A percentile compares a stretch with the other conserved stretches of the same genome.
These are phyloP conservation scores for Colletotrichum higginsianum DNA, from an alignment of 2,329 filamentous ascomycete genomes.

Conservation along the genomic window DNA sequence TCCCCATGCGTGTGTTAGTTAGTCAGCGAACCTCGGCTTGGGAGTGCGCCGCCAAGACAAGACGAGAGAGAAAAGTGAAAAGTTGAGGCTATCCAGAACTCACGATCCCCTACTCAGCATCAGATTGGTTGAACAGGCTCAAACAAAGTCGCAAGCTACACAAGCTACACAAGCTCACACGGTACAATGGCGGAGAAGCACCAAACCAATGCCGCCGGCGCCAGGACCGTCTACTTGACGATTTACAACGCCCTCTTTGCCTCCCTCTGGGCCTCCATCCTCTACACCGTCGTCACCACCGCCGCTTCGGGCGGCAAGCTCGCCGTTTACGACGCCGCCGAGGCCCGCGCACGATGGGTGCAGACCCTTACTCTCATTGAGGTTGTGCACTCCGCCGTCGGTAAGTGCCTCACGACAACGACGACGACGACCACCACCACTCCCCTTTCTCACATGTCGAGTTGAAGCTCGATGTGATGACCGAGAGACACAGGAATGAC, in stretches of 20 bases:
- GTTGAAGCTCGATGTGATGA: not conserved
- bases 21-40: not conserved
- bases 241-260: slow-evolving; percentile 88
- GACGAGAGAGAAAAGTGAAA: not conserved
- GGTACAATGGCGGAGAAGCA: slow-evolving; percentile 13
- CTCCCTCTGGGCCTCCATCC: slow-evolving; percentile 82
- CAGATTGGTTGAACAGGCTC: not conserved
- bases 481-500: not conserved
- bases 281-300: slow-evolving; percentile 74
- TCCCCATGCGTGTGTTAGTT: not conserved
- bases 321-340: slow-evolving; percentile 72
- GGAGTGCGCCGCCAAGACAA: not conserved
- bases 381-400: slow-evolving; percentile 83
- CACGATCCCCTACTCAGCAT: not conserved
- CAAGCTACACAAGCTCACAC: not conserved
- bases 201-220: not conserved
- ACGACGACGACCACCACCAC: too few species aligned
- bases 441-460: too few species aligned
- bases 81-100: not conserved
- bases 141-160: too few species aligned
- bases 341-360: slow-evolving; percentile 80
- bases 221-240: slow-evolving; percentile 75
- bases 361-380: slow-evolving; percentile 89
- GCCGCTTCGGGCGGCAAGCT: slow-evolving; percentile 67
- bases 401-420: slow-evolving; percentile 59